Evolutionary conservation across 2,329 filamentous ascomycete genomes (phyloP).

Genomic region (Pseudogymnoascus sp.): DNA sequence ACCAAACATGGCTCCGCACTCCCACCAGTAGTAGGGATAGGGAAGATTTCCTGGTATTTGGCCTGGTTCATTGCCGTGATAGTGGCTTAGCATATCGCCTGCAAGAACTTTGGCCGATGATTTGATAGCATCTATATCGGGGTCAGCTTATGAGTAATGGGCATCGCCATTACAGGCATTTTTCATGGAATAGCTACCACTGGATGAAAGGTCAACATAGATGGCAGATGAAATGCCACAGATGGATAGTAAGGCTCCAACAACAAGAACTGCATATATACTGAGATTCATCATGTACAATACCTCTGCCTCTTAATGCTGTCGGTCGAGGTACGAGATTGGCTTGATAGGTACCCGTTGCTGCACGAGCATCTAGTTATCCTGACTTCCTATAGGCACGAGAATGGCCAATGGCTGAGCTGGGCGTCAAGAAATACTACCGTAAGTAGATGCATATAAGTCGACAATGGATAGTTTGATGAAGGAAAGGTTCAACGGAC

Average conservation of each 20-base stretch:
- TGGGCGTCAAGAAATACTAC: neutral
- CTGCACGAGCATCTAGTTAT: neutral
- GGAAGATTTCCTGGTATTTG: constrained; percentile 47
- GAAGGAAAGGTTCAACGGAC: neutral
- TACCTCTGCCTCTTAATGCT: neutral
- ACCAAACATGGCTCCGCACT: constrained; percentile 68
- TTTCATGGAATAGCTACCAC: neutral
- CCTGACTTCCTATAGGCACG: neutral
- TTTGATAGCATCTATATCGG: constrained; percentile 29
- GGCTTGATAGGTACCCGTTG: neutral
- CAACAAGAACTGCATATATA: neutral
- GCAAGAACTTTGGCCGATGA: constrained; percentile 30
- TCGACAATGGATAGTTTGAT: neutral
- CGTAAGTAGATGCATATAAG: neutral
- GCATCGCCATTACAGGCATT: neutral
- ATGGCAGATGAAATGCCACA: neutral
- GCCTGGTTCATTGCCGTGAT: constrained; percentile 45
- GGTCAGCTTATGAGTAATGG: neutral
- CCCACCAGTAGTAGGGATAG: constrained; percentile 51
- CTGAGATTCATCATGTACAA: neutral
- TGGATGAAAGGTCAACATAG: neutral
- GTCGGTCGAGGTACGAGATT: neutral
- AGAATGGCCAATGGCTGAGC: neutral
- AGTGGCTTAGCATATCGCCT: constrained; percentile 45
- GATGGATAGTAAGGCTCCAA: neutral